Evolutionary conservation across 495 filamentous ascomycete species (phyloP).

Genomic region (Daldinia vernicosa): DNA sequence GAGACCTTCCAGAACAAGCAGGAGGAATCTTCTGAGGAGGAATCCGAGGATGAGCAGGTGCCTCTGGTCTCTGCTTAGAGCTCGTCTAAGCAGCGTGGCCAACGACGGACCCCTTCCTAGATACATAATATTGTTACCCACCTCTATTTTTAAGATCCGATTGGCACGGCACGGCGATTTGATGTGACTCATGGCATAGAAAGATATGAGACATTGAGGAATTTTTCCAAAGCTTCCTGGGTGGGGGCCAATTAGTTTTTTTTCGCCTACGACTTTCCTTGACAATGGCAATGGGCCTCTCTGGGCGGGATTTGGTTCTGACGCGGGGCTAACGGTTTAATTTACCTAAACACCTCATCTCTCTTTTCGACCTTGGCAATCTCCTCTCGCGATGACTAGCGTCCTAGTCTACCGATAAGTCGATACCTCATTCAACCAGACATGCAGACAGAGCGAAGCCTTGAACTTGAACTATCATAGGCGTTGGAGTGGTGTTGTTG

Average conservation of each 20-base stretch:
- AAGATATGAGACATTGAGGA: constrained; percentile 41
- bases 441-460: background rate
- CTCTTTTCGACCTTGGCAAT: constrained; percentile 30
- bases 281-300: constrained; percentile 26
- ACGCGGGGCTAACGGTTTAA: constrained; percentile 26
- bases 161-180: constrained; percentile 34
- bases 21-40: constrained; percentile 25
- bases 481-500: background rate
- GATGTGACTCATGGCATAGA: constrained; percentile 50
- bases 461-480: background rate
- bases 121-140: constrained; percentile 25
- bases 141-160: constrained; percentile 29
- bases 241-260: constrained; percentile 14
- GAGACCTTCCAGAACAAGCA: constrained; percentile 36
- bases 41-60: constrained; percentile 49
- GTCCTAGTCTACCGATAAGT: background rate
- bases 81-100: constrained; percentile 13
- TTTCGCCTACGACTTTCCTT: constrained; percentile 39
- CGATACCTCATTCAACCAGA: background rate
- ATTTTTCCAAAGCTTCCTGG: constrained; percentile 26
- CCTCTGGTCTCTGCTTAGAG: constrained; percentile 51
- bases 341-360: constrained; percentile 11
- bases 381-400: constrained; percentile 9
- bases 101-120: constrained; percentile 14
- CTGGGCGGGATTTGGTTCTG: constrained; percentile 25